Evolutionary conservation across 2,329 filamentous ascomycete species (phyloP), one percentile per base, ranked within the genome.

Genomic region (Claviceps pusilla): DNA sequence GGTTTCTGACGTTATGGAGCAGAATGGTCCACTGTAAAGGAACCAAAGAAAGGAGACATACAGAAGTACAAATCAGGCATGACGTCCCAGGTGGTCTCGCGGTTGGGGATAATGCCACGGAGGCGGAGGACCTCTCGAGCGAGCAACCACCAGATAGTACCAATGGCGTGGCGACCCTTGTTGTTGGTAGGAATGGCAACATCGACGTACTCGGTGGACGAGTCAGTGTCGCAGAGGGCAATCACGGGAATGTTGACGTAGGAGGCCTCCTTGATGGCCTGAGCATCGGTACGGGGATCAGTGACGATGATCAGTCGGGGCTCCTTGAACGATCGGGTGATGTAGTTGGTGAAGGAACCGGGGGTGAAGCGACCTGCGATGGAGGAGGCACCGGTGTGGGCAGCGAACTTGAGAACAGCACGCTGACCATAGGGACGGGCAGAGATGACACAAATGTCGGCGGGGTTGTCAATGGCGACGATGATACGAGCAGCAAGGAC

Each of bases 311-410:
- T 97, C 71, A 98, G 83, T 76, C 94, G 94, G 72, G 93, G 93
- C 82, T 98, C 93, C 86, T 96, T 96, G 89, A 98, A 98, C 63
- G 93, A 97, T 71, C 93, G 91, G 76, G 94, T 98, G 86, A 98
- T 98, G 87, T 98, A 98, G 85, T 98, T 98, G 83, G 93, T 98
- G 86, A 98, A 98, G 77, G 91, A 95, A 87, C 93, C 93, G 73
- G 93, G 93, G 72, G 93, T 98, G 87, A 98, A 98, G 74, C 93
- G 93, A 79, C 93, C 93, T 69, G 93, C 94, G 71, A 98, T 98
- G 75, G 93, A 87, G 69, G 89, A 87, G 69, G 94, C 90, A 73
- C 93, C 93, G 64, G 93, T 98, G 86, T 98, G 93, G 62, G 89
- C 80, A 69, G 93, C 93, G 80, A 98, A 98, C 86, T 98, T 98